Base-by-base conservation (phyloP, 805 yeast genomes). In the Jamesozyma piceae region DNA sequence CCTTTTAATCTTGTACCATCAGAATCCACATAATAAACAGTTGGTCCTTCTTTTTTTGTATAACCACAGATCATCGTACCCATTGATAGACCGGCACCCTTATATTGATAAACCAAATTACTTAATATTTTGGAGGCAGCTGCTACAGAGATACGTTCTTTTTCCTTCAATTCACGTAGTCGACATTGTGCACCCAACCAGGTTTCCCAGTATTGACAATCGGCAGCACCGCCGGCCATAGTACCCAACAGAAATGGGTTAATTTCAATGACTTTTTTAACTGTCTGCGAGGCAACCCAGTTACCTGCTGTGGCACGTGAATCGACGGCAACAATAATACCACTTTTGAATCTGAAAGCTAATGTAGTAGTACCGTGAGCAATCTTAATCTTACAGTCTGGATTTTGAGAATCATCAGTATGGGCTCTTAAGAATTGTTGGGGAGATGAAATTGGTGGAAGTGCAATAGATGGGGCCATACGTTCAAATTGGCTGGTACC, bases 221-320 rank as follows among this genome's bases (percentile, higher is more conserved):
- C 98, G 27, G 97, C 97, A 39, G 98, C 98, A 71, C 97, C 97
- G 68, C 98, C 98, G 28, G 98, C 98, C 96, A 92, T 80, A 18
- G 98, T 92, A 51, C 98, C 98, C 55, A 92, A 73, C 50, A 92
- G 68, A 63, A 85, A 83, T 42, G 97, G 96, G 65, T 92, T 92
- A 67, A 92, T 92, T 65, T 90, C 90, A 57, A 92, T 88, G 43
- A 92, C 98, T 66, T 92, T 92, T 67, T 90, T 90, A 49, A 92
- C 98, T 2, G 97, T 88, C 64, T 89, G 97, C 14, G 97, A 88
- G 18, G 97, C 97, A 55, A 92, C 82, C 97, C 97, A 90, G 57
- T 83, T 80, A 37, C 98, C 98, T 2, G 95, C 95, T 8, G 97
- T 84, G 45, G 98, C 98, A 65, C 98, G 79, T 35, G 97, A 88